These are phyloP conservation scores for Rhizophora mangle DNA, from an alignment of 345 rosid genomes.

Conservation along the genomic window DNA sequence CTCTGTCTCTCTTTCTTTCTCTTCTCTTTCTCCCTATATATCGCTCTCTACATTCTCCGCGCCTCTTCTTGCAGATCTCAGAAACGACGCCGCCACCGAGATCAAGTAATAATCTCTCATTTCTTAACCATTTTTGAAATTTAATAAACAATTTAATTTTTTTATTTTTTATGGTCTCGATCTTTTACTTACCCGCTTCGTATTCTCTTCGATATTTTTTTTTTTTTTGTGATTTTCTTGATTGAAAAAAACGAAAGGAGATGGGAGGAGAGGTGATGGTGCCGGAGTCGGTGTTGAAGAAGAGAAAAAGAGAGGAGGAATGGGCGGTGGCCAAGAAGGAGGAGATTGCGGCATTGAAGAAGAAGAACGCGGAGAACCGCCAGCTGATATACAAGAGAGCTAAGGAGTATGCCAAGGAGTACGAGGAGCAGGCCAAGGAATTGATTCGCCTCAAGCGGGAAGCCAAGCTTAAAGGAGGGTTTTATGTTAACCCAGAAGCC, in stretches of 20 bases:
- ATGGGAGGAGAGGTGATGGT: conserved; percentile 47
- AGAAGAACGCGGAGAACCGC: conserved; percentile 53
- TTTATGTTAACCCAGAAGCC: conserved; percentile 80
- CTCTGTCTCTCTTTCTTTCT: too few species aligned
- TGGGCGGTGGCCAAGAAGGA: conserved; percentile 58
- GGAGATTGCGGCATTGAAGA: conserved; percentile 45
- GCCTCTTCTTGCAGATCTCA: neutral
- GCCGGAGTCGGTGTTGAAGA: conserved; percentile 81
- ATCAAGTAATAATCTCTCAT: neutral
- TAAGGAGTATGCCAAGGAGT: conserved; percentile 56
- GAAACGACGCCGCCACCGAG: neutral
- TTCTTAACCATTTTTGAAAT: neutral
- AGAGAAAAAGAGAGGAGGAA: conserved; percentile 70
- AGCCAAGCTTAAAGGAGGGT: conserved; percentile 75
- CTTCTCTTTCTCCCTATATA: neutral
- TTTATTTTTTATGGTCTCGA: neutral
- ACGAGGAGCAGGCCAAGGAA: conserved; percentile 53
- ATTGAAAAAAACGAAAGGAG: conserved; percentile 2
- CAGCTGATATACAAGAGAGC: conserved; percentile 62
- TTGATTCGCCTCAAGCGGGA: conserved; percentile 60
- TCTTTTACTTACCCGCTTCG: neutral
- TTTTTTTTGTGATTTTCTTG: too few species aligned
- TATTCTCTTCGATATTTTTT: neutral
- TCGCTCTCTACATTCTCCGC: neutral
- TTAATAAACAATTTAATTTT: neutral